Conservation (phyloP, 2,329 filamentous ascomycete species). For the Neodidymelliopsis sp. region DNA sequence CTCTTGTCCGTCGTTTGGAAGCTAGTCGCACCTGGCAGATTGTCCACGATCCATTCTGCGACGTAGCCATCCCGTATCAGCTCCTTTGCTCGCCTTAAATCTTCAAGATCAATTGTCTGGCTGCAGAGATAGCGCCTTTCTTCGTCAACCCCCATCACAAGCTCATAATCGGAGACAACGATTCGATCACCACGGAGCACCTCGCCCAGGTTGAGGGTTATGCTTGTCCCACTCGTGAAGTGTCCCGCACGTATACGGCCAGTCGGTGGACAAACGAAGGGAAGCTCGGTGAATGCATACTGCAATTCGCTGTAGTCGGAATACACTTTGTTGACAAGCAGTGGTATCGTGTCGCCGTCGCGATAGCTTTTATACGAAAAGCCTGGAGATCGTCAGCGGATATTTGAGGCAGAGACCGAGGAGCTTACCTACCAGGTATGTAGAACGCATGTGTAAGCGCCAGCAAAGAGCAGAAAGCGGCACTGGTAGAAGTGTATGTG, state of each 20-base stretch:
- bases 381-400: conserved; percentile 56
- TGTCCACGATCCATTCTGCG: conserved; percentile 94
- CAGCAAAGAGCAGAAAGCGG: conserved; percentile 25
- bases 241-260: conserved; percentile 71
- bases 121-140: conserved; percentile 77
- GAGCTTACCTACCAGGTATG: conserved; percentile 79
- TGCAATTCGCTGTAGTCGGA: conserved; percentile 90
- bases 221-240: conserved; percentile 76
- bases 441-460: conserved; percentile 74
- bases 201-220: conserved; percentile 85
- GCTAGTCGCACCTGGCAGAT: conserved; percentile 85
- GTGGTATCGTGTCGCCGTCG: conserved; percentile 77
- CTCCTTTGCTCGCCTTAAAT: conserved; percentile 72
- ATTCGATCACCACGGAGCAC: conserved; percentile 88
- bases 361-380: conserved; percentile 84
- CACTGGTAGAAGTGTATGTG: conserved; percentile 21
- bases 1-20: conserved; percentile 87
- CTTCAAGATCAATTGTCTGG: conserved; percentile 68
- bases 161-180: conserved; percentile 81
- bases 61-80: conserved; percentile 82
- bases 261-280: conserved; percentile 83
- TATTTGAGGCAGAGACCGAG: not conserved
- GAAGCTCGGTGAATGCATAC: conserved; percentile 88
- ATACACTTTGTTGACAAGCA: conserved; percentile 93
- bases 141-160: conserved; percentile 78